Base-by-base conservation (phyloP, 768 basidiomycete species). In the Calocybe cyanea region DNA sequence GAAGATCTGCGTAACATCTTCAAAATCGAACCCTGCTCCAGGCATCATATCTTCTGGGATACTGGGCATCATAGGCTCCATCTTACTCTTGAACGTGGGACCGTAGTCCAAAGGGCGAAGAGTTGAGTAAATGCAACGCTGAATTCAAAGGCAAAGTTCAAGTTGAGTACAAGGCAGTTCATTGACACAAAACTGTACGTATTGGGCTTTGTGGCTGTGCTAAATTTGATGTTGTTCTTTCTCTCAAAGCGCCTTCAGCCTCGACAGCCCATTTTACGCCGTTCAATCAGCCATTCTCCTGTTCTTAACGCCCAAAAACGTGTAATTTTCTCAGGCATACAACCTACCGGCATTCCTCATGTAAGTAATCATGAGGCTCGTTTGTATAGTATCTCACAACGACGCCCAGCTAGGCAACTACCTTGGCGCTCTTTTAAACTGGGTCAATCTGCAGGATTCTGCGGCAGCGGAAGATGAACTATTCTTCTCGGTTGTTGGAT, bases 311-410 rank as follows among this genome's bases (percentile, higher is more conserved):
- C 23, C 49, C 34, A 14, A 15, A 43, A 48, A 46, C 44, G 78
- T 11, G 71, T 83, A 38, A 69, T 94, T 30, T 87, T 97, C 62
- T 92, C 89, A 10, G 94, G 92, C 3, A 95, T 97, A 23, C 94
- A 95, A 59, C 94, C 94, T 0, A 94, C 94, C 1, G 90, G 92
- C 0, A 80, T 87, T 2, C 89, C 91, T 38, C 92, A 95, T 67
- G 92, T 93, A 63, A 54, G 78, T 61, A 2, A 9, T n/a, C 28
- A 6, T 23, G 14, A 15, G 18, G 18, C 15, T 35, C 30, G 37
- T 38, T 38, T 17, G 35, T 38, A 37, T 50, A 49, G 46, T 44
- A 41, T 51, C 13, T 55, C 42, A 23, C 28, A 36, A 19, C 13
- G 7, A 30, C 28, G n/a, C 18, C 40, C 52, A 97, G 93, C 72